Conservation (phyloP, 768 basidiomycete genomes). For the Mycena latifolia region DNA sequence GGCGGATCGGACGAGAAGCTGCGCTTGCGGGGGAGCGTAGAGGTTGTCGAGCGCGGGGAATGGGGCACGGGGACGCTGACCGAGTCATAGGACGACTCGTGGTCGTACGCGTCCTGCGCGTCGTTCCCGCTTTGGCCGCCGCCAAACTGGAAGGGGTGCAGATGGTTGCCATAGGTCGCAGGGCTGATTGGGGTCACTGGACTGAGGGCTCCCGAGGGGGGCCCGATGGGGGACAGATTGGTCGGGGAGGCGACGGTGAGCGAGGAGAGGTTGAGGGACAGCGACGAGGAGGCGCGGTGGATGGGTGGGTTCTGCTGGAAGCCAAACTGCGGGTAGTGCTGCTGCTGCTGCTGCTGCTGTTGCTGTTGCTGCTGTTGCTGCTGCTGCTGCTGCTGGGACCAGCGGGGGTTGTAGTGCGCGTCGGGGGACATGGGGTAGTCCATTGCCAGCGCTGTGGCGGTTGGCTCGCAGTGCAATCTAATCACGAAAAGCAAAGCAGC, state of each 20-base stretch:
- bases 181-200: slow-evolving; percentile 75
- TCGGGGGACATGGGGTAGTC: slow-evolving; percentile 14
- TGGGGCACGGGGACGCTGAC: slow-evolving; percentile 44
- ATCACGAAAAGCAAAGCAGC: not conserved
- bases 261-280: slow-evolving; percentile 77
- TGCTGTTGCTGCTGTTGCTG: slow-evolving; percentile 25
- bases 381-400: slow-evolving; percentile 47
- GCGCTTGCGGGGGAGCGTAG: slow-evolving; percentile 75
- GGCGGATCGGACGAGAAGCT: slow-evolving; percentile 67
- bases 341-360: slow-evolving; percentile 39
- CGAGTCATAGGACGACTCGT: slow-evolving; percentile 46
- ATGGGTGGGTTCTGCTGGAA: slow-evolving; percentile 44
- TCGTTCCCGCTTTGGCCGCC: slow-evolving; percentile 17
- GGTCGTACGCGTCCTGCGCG: slow-evolving; percentile 45
- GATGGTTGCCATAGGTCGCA: slow-evolving; percentile 54
- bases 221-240: slow-evolving; percentile 72
- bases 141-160: slow-evolving; percentile 61
- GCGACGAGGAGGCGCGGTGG: slow-evolving; percentile 40
- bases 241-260: slow-evolving; percentile 77
- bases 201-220: slow-evolving; percentile 56
- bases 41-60: slow-evolving; percentile 64
- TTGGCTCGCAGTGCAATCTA: not conserved
- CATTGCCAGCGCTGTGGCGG: slow-evolving; percentile 23
- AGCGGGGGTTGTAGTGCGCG: slow-evolving; percentile 39
- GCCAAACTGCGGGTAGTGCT: slow-evolving; percentile 45